Conservation (phyloP, 495 filamentous ascomycete genomes). For the Cenococcum geophilum region DNA sequence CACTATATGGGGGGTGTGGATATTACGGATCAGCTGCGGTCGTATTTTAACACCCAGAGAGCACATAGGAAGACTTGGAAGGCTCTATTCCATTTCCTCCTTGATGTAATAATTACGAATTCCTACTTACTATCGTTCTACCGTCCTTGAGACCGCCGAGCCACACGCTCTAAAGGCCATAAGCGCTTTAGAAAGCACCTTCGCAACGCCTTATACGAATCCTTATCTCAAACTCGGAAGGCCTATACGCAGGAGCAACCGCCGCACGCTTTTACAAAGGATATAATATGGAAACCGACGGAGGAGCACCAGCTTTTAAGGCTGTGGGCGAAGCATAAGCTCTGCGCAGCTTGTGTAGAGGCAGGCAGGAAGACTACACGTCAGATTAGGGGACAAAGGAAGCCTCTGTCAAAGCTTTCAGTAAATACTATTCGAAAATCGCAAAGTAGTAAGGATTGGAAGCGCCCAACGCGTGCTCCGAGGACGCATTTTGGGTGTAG, state of each 20-base stretch:
- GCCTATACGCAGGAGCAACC: neutral
- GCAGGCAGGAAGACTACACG: neutral
- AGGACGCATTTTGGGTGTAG: no score
- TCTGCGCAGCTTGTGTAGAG: neutral
- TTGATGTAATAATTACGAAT: no score
- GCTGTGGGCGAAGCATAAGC: neutral
- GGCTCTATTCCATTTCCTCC: no score
- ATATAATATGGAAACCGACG: neutral
- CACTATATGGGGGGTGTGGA: no score
- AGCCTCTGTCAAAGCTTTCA: neutral
- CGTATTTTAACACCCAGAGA: no score
- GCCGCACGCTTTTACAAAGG: neutral
- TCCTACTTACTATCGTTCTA: no score
- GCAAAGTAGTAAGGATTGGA: neutral
- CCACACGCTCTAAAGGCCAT: neutral
- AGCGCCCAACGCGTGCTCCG: conserved; percentile 9
- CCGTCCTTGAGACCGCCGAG: no score
- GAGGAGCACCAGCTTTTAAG: neutral
- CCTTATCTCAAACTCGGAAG: neutral
- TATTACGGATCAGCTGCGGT: no score
- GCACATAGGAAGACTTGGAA: no score
- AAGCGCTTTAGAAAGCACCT: neutral
- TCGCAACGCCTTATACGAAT: neutral
- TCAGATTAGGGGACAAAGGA: neutral
- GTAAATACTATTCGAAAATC: neutral